Evolutionary conservation across 768 basidiomycete genomes (phyloP), one percentile per base, ranked within the genome.

Genomic region (Termitomyces titanicus): DNA sequence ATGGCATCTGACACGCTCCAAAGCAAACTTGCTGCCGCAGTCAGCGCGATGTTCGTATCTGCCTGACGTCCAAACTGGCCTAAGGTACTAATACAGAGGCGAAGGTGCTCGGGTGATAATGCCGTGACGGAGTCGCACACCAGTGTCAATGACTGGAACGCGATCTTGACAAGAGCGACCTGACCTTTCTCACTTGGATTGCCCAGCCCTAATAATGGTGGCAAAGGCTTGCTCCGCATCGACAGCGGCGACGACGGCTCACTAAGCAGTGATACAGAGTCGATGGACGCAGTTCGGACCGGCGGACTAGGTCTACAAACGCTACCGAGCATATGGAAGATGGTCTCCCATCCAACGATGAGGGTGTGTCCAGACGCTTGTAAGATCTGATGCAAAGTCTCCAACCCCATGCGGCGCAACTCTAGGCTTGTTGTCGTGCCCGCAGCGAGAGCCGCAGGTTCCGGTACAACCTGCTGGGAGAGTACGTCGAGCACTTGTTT

Each of bases 1-100:
- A 98, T 92, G 1, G 92, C 89, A 66, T 99, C 96, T 0, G 95
- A 97, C 0, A 99, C 91, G 57, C 91, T 89, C 96, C 96, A 98
- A 5, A 99, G 75, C 3, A 98, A 72, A 51, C 92, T 94, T 55
- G 93, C 93, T 0, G 95, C 93, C 0, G 93, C 92, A 1, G 96
- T 96, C 53, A 99, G 73, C 1, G 94, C 92, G 53, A 99, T 96
- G 63, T 99, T 99, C 37, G 96, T 95, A 60, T 98, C 97, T 0
- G 85, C 80, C 64, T 98, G 96, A 17, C 87, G 82, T 8, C 95
- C 94, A 69, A 96, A 99, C 52, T 89, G 86, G 5, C 92, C 92
- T 0, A 99, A 77, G 5, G 96, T 95, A 57, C 79, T 83, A 70
- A 98, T 96, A 63, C 94, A 98, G 9, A 92, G 77, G 8, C 87